phyloP scores from a whole-genome alignment of 495 filamentous ascomycete species.

The Elasticomyces elasticus region DNA sequence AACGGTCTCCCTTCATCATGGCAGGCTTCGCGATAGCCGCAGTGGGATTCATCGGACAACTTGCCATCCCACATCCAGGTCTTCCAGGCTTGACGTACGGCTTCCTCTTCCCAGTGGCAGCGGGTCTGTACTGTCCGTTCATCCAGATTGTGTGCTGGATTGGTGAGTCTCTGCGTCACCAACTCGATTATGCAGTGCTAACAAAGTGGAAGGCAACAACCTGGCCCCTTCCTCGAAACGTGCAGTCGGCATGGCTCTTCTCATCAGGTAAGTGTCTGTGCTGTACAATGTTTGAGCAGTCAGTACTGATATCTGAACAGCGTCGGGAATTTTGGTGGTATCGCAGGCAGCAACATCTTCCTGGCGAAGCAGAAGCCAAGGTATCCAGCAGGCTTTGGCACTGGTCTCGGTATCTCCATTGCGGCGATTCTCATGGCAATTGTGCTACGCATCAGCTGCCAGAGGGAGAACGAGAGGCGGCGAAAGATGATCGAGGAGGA shows the following conservation, averaged over 20 bases:
- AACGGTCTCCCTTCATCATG: constrained; percentile 55
- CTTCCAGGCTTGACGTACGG: constrained; percentile 56
- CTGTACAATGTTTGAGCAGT: no score
- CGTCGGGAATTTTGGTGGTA: constrained; percentile 24
- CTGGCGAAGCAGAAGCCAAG: constrained; percentile 1
- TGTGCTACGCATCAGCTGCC: constrained; percentile 47
- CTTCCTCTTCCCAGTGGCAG: constrained; percentile 62
- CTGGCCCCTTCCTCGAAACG: constrained; percentile 62
- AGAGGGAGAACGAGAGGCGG: constrained; percentile 43
- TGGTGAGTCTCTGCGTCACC: constrained; percentile 16
- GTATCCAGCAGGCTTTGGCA: constrained; percentile 51
- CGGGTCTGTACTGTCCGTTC: constrained; percentile 51
- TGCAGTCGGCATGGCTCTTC: constrained; percentile 61
- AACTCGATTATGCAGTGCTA: neutral
- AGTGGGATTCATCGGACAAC: constrained; percentile 57
- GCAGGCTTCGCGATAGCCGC: constrained; percentile 38
- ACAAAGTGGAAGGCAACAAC: constrained; percentile 41
- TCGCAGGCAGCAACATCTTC: constrained; percentile 8
- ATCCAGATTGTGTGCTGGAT: constrained; percentile 66
- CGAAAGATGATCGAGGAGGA: constrained; percentile 6
- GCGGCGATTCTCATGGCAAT: constrained; percentile 50
- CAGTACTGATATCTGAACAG: no score
- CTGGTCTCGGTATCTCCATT: constrained; percentile 60
- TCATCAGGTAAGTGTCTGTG: no score
- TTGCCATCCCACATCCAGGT: constrained; percentile 24